Evolutionary conservation across 176 grass and related monocot species (phyloP).

Genomic region (Triticum turgidum): DNA sequence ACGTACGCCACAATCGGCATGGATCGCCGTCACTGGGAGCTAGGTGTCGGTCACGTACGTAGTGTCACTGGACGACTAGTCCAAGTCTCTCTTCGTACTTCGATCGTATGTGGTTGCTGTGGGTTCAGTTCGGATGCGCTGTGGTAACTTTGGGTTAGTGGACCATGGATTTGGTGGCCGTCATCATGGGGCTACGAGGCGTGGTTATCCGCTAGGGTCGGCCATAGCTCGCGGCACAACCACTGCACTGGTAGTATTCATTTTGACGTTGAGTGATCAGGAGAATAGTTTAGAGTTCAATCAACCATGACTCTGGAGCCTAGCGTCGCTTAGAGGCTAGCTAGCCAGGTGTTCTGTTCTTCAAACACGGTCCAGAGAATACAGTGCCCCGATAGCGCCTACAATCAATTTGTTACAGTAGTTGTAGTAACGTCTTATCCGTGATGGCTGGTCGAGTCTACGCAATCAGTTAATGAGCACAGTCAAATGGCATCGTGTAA

Average conservation of each 20-base stretch:
- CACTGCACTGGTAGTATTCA: neutral
- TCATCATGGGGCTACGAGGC: neutral
- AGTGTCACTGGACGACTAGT: neutral
- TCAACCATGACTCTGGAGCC: slow-evolving; percentile 8
- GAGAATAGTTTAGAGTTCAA: slow-evolving; percentile 1
- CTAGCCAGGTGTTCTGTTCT: neutral
- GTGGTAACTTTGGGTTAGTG: neutral
- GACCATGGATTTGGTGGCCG: neutral
- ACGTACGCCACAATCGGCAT: neutral
- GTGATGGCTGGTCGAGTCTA: neutral
- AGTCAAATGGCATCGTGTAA: no score
- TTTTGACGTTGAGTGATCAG: neutral
- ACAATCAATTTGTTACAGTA: neutral
- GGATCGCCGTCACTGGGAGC: neutral
- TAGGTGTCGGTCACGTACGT: neutral
- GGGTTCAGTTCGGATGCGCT: neutral
- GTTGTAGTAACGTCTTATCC: neutral
- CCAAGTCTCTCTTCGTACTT: neutral
- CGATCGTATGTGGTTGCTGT: neutral
- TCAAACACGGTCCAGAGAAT: neutral
- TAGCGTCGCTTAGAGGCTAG: neutral
- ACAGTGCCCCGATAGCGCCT: neutral
- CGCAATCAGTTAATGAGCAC: neutral
- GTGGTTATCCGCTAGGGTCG: neutral
- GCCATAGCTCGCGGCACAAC: neutral